Evolutionary conservation across 2,329 filamentous ascomycete genomes (phyloP), one percentile per base, ranked within the genome.

Genomic region (Cordyceps pruinosa): DNA sequence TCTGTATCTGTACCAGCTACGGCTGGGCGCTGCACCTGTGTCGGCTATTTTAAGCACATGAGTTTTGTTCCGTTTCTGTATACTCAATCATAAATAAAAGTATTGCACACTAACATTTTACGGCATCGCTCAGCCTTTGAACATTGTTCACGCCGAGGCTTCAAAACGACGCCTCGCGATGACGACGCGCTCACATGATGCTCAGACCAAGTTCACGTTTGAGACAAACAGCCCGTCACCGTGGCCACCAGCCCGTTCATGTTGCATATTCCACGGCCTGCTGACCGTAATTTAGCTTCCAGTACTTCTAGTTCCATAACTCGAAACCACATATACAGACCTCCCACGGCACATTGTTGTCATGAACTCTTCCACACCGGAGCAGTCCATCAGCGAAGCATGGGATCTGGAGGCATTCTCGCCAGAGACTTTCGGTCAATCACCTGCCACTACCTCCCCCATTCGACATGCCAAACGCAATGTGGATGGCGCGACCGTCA

Each of bases 401-500:
- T 34, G 42, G 42, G 19, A 58, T 13, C 10, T 17, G 25, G 49
- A 58, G 1, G 49, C 41, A 12, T 19, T 42, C 17, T 26, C 46
- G 28, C 34, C 44, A 10, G 44, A 54, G 12, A 44, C 30, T 8
- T 17, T 53, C 13, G 28, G 35, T 28, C 15, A 8, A 25, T 7
- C 30, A 13, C 26, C 35, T 13, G 34, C 30, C 19, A n/a, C 12
- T 10, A 19, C 13, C 60, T 65, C 59, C 63, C 58, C 60, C 57
- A 62, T 50, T 12, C 25, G 13, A 7, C 57, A 46, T 9, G 39
- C 26, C 4, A 17, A 26, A 21, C 19, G 30, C 5, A 32, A 57
- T 6, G 28, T 56, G 7, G 45, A 59, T 34, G 66, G 64, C 19
- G 51, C 58, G 7, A 56, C 19, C 5, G 50, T n/a, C 12, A 66